Percentiles rank a stretch among this genome's conserved stretches.
These are phyloP conservation scores for Pleurotus salmoneostramineus DNA, from an alignment of 768 basidiomycete species.

Conservation along the genomic window DNA sequence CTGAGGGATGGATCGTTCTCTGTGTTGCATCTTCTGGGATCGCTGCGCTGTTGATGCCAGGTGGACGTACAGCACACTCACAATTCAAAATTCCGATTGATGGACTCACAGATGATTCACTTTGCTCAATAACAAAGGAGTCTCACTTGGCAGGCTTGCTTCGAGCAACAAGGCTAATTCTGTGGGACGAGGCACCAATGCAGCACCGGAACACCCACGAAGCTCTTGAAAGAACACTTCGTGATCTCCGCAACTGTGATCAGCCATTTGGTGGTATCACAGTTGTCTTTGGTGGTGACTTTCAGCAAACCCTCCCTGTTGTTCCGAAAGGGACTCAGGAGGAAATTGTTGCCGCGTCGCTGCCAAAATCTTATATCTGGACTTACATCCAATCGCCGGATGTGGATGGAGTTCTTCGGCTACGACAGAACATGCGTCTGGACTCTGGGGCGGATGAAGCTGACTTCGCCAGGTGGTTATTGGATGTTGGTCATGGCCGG, in stretches of 20 bases:
- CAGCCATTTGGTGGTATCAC: conserved; percentile 30
- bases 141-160: conserved; percentile 21
- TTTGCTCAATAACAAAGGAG: conserved; percentile 26
- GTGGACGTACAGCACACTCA: conserved; percentile 46
- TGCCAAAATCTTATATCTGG: conserved; percentile 32
- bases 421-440: conserved; percentile 33
- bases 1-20: conserved; percentile 28
- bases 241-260: conserved; percentile 21
- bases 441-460: conserved; percentile 19
- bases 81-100: conserved; percentile 41
- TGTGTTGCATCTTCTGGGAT: conserved; percentile 51
- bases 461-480: conserved; percentile 27
- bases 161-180: conserved; percentile 20
- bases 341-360: conserved; percentile 29
- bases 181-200: conserved; percentile 35
- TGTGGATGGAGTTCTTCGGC: conserved; percentile 15
- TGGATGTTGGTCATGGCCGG: conserved; percentile 28
- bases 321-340: conserved; percentile 25
- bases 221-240: conserved; percentile 26
- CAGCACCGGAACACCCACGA: conserved; percentile 27
- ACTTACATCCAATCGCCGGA: conserved; percentile 4
- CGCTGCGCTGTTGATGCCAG: conserved; percentile 37
- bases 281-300: conserved; percentile 37
- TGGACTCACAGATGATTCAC: conserved; percentile 1
- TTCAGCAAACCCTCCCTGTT: conserved; percentile 36